phyloP scores from a whole-genome alignment of 495 filamentous ascomycete genomes.

The Poronia punctata region DNA sequence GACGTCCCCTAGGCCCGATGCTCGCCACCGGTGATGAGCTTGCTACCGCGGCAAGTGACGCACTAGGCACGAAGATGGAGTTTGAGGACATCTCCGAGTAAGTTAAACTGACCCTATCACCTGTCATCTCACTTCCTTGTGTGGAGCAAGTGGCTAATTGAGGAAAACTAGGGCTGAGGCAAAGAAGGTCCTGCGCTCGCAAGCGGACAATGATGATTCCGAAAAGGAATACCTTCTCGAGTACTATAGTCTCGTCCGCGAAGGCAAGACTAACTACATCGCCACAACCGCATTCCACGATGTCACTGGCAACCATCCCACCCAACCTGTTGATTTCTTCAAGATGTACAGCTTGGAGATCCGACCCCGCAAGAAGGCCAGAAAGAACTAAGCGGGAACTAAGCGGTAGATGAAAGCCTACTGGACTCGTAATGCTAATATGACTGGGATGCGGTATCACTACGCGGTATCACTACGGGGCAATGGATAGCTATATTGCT shows the following conservation, averaged over 20 bases:
- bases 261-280: conserved; percentile 56
- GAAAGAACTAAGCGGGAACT: no score
- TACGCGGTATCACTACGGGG: no score
- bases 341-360: conserved; percentile 41
- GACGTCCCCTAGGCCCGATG: conserved; percentile 36
- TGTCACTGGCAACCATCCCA: conserved; percentile 44
- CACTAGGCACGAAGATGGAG: conserved; percentile 40
- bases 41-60: conserved; percentile 43
- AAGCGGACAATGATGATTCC: conserved; percentile 37
- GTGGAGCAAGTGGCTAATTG: no score
- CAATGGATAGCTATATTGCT: no score
- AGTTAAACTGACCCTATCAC: no score
- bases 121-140: no score
- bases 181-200: conserved; percentile 35
- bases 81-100: conserved; percentile 28
- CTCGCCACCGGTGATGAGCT: conserved; percentile 46
- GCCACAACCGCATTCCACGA: conserved; percentile 49
- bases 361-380: conserved; percentile 35
- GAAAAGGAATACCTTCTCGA: conserved; percentile 50
- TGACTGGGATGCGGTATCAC: no score
- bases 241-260: conserved; percentile 51
- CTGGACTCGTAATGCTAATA: no score
- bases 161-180: conserved; percentile 44
- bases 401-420: no score
- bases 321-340: conserved; percentile 48